Percentiles rank a stretch among this genome's conserved stretches.
These are phyloP conservation scores for Acacia acuminata DNA, from an alignment of 306 rosid species.

Conservation along the genomic window DNA sequence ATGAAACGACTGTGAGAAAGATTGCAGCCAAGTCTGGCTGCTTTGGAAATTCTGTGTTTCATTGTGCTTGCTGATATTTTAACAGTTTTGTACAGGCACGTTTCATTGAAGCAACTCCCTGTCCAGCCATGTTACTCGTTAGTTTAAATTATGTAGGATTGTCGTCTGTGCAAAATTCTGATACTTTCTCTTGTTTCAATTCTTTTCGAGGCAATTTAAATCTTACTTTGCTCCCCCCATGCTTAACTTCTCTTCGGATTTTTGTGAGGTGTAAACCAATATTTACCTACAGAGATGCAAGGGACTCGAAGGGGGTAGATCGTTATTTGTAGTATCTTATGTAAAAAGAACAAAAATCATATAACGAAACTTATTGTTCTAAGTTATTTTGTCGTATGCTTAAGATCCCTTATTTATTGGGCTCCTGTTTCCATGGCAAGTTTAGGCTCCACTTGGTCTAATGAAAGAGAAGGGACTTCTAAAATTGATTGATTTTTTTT, in stretches of 20 bases:
- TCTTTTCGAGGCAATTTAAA: conserved; percentile 25
- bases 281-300: not conserved
- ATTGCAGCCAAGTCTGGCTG: conserved; percentile 71
- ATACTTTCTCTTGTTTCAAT: conserved; percentile 17
- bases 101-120: conserved; percentile 12
- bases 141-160: conserved; percentile 11
- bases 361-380: not conserved
- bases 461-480: too few relatives aligned
- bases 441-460: not conserved
- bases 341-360: not conserved
- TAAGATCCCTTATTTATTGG: not conserved
- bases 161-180: conserved; percentile 8
- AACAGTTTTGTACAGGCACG: conserved; percentile 41
- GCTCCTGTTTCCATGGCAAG: not conserved
- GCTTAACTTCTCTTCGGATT: not conserved
- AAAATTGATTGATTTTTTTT: not conserved
- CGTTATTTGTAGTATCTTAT: not conserved
- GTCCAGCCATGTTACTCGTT: conserved; percentile 31
- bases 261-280: not conserved
- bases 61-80: conserved; percentile 75
- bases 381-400: not conserved
- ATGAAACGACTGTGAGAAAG: conserved; percentile 74
- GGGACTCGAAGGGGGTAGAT: not conserved
- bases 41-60: conserved; percentile 71
- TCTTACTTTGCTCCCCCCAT: not conserved